Conservation (phyloP, 331 rosid species). For the Arachis monticola region DNA sequence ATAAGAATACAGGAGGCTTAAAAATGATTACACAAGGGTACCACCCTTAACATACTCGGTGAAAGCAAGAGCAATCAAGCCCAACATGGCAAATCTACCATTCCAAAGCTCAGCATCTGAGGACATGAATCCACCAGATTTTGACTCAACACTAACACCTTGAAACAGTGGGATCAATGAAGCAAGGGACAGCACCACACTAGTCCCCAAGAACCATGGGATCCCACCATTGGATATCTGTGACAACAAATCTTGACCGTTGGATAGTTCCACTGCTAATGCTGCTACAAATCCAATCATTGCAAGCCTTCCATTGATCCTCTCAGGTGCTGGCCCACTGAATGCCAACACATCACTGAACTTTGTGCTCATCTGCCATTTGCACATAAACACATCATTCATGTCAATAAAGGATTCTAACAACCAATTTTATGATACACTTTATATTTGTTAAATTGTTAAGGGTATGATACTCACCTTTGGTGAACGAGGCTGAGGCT, state of each 20-base stretch:
- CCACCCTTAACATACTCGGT: slow-evolving; percentile 79
- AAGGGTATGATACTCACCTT: slow-evolving; percentile 32
- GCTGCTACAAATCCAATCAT: slow-evolving; percentile 90
- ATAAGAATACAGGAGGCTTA: too few relatives aligned
- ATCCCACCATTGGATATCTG: slow-evolving; percentile 74
- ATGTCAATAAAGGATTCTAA: neutral
- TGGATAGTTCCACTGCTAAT: slow-evolving; percentile 63
- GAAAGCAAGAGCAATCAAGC: slow-evolving; percentile 74
- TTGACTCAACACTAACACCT: slow-evolving; percentile 86
- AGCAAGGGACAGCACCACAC: slow-evolving; percentile 62
- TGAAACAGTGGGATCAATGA: slow-evolving; percentile 68
- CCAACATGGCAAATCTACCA: slow-evolving; percentile 87
- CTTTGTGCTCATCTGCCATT: slow-evolving; percentile 57
- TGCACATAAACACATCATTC: neutral
- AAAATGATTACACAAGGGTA: slow-evolving; percentile 50
- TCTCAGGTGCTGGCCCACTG: slow-evolving; percentile 90
- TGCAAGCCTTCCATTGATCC: slow-evolving; percentile 88
- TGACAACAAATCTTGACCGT: slow-evolving; percentile 64
- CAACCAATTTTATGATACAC: neutral
- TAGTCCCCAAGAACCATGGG: slow-evolving; percentile 66
- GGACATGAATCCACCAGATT: slow-evolving; percentile 59
- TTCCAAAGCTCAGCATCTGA: slow-evolving; percentile 87
- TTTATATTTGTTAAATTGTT: neutral
- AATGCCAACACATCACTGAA: slow-evolving; percentile 69
- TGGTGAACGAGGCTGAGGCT: slow-evolving; percentile 39